Base-by-base conservation (phyloP, 306 rosid genomes). In the Fragaria nilgerrensis region DNA sequence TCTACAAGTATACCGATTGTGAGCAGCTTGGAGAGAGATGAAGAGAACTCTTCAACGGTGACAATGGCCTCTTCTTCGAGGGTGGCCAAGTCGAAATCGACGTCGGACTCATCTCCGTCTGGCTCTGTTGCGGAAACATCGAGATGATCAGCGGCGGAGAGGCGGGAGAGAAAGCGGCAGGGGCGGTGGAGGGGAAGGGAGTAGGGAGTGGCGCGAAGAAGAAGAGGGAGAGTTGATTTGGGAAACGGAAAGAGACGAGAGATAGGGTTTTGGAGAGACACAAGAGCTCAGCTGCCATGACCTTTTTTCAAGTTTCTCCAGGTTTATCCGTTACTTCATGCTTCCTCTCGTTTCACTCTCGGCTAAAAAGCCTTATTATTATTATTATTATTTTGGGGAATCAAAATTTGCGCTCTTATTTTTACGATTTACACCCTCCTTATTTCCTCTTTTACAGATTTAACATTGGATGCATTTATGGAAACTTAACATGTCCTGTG, bases 51-150 rank as follows among this genome's bases (percentile, higher is more conserved):
- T 50, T 79, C 82, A 53, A 71, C 87, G 19, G 81, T 88, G 27
- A 87, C 84, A 75, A 83, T 80, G 1, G 98, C 98, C 83, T 90
- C 92, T 79, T 84, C 77, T 81, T 92, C 96, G 16, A 95, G 87
- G 7, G 84, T 84, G 23, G 67, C 50, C 76, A 83, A 83, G 52
- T 95, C 93, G 43, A 87, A 58, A 23, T 15, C 80, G 39, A 69
- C 78, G 69, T 81, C 91, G 9, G 76, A 68, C 52, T 82, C 84
- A 23, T 86, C 82, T 7, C 14, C 62, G 5, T 56, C 62, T 9
- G 48, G 73, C 23, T 75, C 79, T 6, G 22, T 48, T 9, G 27
- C 8, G 68, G 76, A 55, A 27, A 52, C 29, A 32, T 66, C 15
- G 59, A 58, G 49, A 36, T 53, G 73, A 5, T 64, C 67, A 73